Evolutionary conservation across 2,329 filamentous ascomycete species (phyloP), one percentile per base, ranked within the genome.

Genomic region (Apiospora saccharicola): DNA sequence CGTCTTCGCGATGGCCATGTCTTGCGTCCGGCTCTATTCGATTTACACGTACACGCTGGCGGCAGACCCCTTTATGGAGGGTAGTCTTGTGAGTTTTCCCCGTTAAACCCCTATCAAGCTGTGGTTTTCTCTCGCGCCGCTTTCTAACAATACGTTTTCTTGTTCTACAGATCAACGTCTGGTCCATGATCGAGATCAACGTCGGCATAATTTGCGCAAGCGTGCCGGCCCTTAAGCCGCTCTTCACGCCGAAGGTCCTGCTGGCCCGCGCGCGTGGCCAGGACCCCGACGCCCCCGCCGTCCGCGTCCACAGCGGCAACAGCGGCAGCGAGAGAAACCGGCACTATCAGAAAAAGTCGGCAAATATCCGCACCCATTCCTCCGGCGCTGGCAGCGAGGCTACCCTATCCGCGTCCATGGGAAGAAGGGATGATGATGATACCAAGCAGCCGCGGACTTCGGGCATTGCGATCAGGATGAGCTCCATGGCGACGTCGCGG

Each of bases 101-200:
- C 12, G 4, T 19, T 13, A 22, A 41, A 0, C 19, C 19, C 12
- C 10, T 30, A 14, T 8, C 30, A 37, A 34, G 3, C 16, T 53
- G 14, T 16, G 2, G 1, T 37, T 22, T 22, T 7, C 22, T 12
- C n/a, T 34, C 7, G 16, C 5, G 12, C 51, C 13, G 1, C 13
- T 16, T 10, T 8, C 24, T 44, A 24, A 46, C 22, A 22, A 19
- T 22, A 3, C 12, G 19, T 3, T 12, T 13, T 44, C n/a, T 26
- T 46, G 3, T 47, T 46, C 7, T 4, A 37, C 24, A 74, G 70
- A 78, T 84, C 0, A 84, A 84, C 57, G 72, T 86, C 16, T 86
- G 86, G 84, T 84, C 82, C 30, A 82, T 83, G 72, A 82, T 88
- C 69, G 86, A 88, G 74, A 80, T 87, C 72, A 87, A 86, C 71